These are phyloP conservation scores for Yamagishiella unicocca DNA, from an alignment of 139 green algal species.

Conservation along the genomic window DNA sequence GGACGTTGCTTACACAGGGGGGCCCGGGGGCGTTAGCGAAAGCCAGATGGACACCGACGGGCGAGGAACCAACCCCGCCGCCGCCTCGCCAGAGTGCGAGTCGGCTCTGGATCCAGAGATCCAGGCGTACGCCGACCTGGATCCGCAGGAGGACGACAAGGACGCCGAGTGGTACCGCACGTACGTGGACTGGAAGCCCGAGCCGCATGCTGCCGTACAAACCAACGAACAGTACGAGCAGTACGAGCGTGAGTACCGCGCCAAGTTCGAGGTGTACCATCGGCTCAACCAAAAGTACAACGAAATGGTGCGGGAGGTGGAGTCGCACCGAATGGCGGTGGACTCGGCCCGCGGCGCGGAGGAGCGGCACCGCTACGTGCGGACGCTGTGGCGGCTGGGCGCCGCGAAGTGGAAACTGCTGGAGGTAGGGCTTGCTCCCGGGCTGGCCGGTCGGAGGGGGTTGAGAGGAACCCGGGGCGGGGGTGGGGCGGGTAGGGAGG, in stretches of 20 bases:
- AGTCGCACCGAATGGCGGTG: not conserved
- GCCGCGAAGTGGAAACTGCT: conserved; percentile 21
- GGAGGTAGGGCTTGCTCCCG: conserved; percentile 40
- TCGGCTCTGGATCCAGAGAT: conserved; percentile 21
- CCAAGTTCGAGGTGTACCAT: conserved; percentile 34
- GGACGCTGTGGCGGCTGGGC: conserved; percentile 32
- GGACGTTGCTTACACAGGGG: not conserved
- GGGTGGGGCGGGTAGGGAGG: no score
- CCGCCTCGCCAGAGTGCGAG: conserved; percentile 6
- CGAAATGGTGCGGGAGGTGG: conserved; percentile 20
- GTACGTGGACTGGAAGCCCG: conserved; percentile 37
- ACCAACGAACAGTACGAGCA: conserved; percentile 5
- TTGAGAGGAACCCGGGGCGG: no score
- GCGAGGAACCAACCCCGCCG: not conserved
- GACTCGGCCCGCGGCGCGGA: not conserved
- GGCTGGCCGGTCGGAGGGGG: no score
- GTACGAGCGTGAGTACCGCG: conserved; percentile 38
- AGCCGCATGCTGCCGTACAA: conserved; percentile 13
- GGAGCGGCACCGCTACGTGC: not conserved
- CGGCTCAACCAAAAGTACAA: conserved; percentile 33
- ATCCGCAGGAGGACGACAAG: conserved; percentile 35
- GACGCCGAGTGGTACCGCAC: conserved; percentile 20
- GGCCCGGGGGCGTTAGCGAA: not conserved
- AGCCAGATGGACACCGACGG: conserved; percentile 16
- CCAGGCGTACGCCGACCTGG: conserved; percentile 31